These are phyloP conservation scores for Thoreauomyces humboldtii DNA, from an alignment of 192 early-diverging fungal species.

Conservation along the genomic window DNA sequence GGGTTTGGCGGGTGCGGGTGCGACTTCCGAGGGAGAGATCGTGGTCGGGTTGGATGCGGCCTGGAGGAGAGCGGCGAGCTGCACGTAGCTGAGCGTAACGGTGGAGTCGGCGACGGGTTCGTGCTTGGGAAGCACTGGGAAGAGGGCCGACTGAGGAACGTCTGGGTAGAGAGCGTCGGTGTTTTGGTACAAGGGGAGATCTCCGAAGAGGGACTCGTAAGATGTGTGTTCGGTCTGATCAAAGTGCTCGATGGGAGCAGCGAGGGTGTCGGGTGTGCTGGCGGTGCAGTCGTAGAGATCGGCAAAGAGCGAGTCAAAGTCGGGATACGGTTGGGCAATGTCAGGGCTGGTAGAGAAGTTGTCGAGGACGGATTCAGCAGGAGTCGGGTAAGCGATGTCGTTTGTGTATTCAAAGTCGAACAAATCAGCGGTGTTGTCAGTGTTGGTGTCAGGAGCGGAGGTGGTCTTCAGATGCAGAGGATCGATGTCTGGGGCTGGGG, in stretches of 20 bases:
- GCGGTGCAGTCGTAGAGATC: conserved; percentile 10
- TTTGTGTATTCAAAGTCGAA: not conserved
- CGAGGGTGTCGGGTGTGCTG: not conserved
- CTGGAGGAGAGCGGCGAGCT: conserved; percentile 5
- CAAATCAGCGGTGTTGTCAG: not conserved
- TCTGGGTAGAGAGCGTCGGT: not conserved
- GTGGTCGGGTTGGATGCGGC: not conserved
- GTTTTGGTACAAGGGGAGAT: conserved; percentile 11
- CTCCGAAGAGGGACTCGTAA: conserved; percentile 2
- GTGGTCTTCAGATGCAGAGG: not conserved
- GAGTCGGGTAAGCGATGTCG: conserved; percentile 22
- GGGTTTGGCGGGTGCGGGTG: not conserved
- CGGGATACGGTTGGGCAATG: not conserved
- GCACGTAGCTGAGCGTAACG: conserved; percentile 10
- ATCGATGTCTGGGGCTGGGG: not conserved
- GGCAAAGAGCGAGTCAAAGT: conserved; percentile 8
- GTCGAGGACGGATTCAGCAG: conserved; percentile 5
- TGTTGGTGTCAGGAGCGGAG: not conserved
- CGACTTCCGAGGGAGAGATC: not conserved
- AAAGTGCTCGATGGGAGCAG: not conserved
- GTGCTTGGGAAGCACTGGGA: not conserved
- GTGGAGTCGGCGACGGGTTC: not conserved
- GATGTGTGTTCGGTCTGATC: not conserved
- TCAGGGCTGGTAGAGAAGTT: not conserved
- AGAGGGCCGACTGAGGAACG: not conserved